phyloP scores from a whole-genome alignment of 169 alveolate genomes.

The Miamiensis avidus region DNA sequence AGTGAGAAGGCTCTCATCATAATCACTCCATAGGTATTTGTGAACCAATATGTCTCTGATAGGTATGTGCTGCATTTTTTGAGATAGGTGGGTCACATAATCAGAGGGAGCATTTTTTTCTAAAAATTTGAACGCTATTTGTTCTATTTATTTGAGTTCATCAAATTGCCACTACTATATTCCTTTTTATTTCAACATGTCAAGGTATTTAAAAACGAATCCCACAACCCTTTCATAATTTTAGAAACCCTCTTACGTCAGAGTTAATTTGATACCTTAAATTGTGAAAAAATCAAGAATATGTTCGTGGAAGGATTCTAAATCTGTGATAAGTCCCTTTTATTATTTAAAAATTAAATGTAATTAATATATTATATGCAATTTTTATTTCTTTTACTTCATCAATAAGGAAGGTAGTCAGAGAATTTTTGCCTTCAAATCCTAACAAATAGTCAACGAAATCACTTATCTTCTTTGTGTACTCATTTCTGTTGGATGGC shows the following conservation, averaged over 20 bases:
- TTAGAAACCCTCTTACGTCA: neutral
- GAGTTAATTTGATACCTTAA: neutral
- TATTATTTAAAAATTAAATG: too few species aligned
- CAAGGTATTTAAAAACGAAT: neutral
- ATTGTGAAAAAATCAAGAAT: neutral
- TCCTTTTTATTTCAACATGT: too few species aligned
- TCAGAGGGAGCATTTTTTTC: neutral
- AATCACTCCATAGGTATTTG: too few species aligned
- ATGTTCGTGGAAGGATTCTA: neutral
- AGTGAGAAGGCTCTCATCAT: too few species aligned
- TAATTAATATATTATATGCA: too few species aligned
- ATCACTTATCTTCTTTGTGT: too few species aligned
- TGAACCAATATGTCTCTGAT: neutral
- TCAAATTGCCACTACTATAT: neutral
- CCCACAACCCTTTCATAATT: neutral
- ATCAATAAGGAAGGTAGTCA: neutral
- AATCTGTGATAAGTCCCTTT: neutral
- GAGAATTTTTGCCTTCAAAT: neutral
- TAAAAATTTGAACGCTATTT: neutral
- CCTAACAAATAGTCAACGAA: neutral
- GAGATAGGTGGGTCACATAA: neutral
- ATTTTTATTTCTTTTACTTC: neutral
- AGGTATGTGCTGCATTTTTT: neutral
- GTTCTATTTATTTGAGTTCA: neutral
- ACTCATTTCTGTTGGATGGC: neutral